Evolutionary conservation across 2,329 filamentous ascomycete species (phyloP).

Genomic region (Sporothrix curviconia): DNA sequence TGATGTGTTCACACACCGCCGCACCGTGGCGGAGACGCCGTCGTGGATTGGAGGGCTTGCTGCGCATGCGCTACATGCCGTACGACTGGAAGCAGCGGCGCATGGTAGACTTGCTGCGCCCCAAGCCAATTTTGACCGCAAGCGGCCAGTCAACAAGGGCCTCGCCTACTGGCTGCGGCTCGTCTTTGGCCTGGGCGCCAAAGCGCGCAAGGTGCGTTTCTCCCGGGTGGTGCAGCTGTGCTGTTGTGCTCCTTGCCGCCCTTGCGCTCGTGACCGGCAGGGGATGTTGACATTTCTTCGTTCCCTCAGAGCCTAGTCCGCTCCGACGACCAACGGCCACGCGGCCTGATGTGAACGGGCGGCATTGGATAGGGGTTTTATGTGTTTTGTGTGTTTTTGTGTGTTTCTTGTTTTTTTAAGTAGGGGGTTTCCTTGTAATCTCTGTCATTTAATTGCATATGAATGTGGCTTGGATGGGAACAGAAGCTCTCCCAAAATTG

Average conservation of each 20-base stretch:
- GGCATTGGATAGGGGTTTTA: not conserved
- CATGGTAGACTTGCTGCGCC: conserved; percentile 37
- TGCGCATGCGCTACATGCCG: conserved; percentile 63
- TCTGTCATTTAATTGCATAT: not conserved
- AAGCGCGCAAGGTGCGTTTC: conserved; percentile 42
- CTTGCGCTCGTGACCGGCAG: conserved; percentile 23
- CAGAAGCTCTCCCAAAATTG: conserved; percentile 1
- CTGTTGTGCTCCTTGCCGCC: conserved; percentile 32
- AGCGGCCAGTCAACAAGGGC: conserved; percentile 46
- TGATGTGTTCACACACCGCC: conserved; percentile 58
- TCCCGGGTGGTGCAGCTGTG: conserved; percentile 41
- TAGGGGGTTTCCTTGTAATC: not conserved
- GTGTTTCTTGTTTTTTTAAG: not conserved
- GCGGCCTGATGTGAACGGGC: not conserved
- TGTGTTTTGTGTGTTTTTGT: no score
- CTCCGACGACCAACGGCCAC: not conserved
- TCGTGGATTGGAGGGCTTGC: conserved; percentile 59
- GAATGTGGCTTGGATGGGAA: not conserved
- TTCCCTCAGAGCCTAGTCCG: not conserved
- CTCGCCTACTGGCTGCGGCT: conserved; percentile 49
- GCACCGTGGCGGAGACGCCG: conserved; percentile 54
- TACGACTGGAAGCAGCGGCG: conserved; percentile 44
- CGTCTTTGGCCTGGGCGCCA: conserved; percentile 45
- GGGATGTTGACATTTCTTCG: conserved; percentile 5
- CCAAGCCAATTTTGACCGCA: conserved; percentile 55